These are phyloP conservation scores for Jaapia argillacea DNA, from an alignment of 768 basidiomycete species.

Conservation along the genomic window DNA sequence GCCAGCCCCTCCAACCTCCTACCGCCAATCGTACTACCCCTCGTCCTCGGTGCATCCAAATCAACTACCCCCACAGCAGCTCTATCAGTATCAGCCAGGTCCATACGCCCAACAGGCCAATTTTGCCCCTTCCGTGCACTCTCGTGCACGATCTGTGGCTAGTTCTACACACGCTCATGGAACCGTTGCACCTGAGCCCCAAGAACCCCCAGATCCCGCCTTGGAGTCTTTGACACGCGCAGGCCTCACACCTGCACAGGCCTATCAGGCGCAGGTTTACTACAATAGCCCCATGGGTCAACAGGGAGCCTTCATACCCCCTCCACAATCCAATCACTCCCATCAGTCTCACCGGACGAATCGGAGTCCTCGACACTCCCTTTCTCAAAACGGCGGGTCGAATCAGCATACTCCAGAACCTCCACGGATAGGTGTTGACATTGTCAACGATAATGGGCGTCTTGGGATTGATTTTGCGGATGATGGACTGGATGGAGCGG, in stretches of 20 bases:
- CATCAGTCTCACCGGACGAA: slow-evolving; percentile 22
- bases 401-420: slow-evolving; percentile 15
- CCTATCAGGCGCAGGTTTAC: slow-evolving; percentile 72
- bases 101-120: slow-evolving; percentile 23
- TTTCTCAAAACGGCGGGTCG: slow-evolving; percentile 18
- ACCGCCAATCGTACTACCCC: slow-evolving; percentile 32
- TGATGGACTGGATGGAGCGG: slow-evolving; percentile 29
- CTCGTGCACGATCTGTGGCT: slow-evolving; percentile 41
- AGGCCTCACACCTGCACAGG: slow-evolving; percentile 67
- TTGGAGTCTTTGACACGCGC: slow-evolving; percentile 34
- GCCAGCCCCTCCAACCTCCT: slow-evolving; percentile 14
- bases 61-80: slow-evolving; percentile 15
- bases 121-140: slow-evolving; percentile 28
- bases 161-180: slow-evolving; percentile 31
- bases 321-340: slow-evolving; percentile 13
- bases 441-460: slow-evolving; percentile 48
- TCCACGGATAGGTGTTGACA: slow-evolving; percentile 28
- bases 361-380: background rate
- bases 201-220: slow-evolving; percentile 37
- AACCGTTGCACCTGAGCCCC: slow-evolving; percentile 34
- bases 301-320: slow-evolving; percentile 6
- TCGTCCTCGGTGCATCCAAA: slow-evolving; percentile 15
- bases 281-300: slow-evolving; percentile 30
- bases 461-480: slow-evolving; percentile 47
- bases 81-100: slow-evolving; percentile 11